Evolutionary conservation across 345 rosid species (phyloP).

Genomic region (Salix dunnii): DNA sequence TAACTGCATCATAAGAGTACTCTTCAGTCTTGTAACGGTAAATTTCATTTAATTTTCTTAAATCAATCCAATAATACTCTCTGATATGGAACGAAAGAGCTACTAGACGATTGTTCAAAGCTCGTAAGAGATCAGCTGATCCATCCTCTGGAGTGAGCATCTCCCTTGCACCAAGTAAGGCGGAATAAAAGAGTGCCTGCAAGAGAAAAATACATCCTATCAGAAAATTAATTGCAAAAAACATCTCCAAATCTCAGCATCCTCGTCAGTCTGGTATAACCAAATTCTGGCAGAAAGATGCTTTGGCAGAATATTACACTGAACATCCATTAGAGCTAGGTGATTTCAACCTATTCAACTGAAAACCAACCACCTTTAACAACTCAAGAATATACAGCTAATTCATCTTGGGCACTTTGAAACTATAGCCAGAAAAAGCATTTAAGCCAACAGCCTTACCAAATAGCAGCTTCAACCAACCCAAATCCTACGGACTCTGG

Average conservation of each 20-base stretch:
- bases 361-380: neutral
- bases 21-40: constrained; percentile 55
- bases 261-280: neutral
- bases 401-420: neutral
- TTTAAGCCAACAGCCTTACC: neutral
- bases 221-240: neutral
- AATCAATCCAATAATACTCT: constrained; percentile 92
- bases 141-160: constrained; percentile 88
- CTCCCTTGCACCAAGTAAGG: constrained; percentile 76
- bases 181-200: constrained; percentile 88
- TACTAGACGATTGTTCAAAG: constrained; percentile 80
- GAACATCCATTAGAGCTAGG: neutral
- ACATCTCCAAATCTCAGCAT: neutral
- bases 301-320: neutral
- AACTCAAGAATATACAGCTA: neutral
- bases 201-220: constrained; percentile 10
- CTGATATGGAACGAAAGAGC: constrained; percentile 89
- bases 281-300: neutral
- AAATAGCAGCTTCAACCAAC: neutral
- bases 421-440: neutral
- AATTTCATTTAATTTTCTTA: constrained; percentile 29
- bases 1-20: constrained; percentile 86
- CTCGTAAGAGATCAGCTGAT: constrained; percentile 75
- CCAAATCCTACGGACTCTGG: neutral
- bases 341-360: neutral